Evolutionary conservation across 2,329 filamentous ascomycete genomes (phyloP), one percentile per base, ranked within the genome.

Genomic region (Botrytis galanthina): DNA sequence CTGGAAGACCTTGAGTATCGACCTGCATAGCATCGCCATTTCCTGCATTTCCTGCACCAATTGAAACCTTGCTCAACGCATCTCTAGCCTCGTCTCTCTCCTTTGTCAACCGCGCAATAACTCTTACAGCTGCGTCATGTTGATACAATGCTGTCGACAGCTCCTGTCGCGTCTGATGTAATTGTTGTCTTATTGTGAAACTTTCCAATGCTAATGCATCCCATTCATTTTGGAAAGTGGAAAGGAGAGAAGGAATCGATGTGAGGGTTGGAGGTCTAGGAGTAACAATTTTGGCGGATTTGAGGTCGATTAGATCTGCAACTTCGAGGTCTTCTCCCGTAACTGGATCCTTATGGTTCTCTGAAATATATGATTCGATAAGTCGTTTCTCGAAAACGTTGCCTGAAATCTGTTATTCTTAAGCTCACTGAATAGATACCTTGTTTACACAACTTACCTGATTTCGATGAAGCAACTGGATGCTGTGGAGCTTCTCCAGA

Each of bases 181-280:
- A 86, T 81, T 97, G 94, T 82, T 98, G 93, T 84, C 93, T 92
- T 74, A 98, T 85, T 78, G 93, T 96, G 82, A 94, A 98, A 69
- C 94, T 93, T 84, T 99, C 96, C 51, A 98, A 86, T 20, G 95
- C 93, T 62, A 98, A 85, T 14, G 95, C 92, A 82, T 99, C 96
- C 96, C 96, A 99, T 86, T 99, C 96, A 82, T 97, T 97, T 83
- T 99, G 96, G 83, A 99, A 98, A 57, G 95, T 92, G 68, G 93
- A 92, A 73, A 99, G 92, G 73, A 99, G 89, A 29, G 96, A 94
- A 35, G 96, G 96, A 81, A 99, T 97, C 54, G 96, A 99, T 72
- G 96, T 98, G 79, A 98, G 90, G 48, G 94, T 95, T 46, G 96
- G 95, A 74, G 96, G 95, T 80, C 96, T 90, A 69, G 96, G 95